A percentile compares a stretch with the other conserved stretches of the same genome.
Evolutionary conservation across 2,329 filamentous ascomycete genomes (phyloP).

Genomic region (Diaporthe destruens): DNA sequence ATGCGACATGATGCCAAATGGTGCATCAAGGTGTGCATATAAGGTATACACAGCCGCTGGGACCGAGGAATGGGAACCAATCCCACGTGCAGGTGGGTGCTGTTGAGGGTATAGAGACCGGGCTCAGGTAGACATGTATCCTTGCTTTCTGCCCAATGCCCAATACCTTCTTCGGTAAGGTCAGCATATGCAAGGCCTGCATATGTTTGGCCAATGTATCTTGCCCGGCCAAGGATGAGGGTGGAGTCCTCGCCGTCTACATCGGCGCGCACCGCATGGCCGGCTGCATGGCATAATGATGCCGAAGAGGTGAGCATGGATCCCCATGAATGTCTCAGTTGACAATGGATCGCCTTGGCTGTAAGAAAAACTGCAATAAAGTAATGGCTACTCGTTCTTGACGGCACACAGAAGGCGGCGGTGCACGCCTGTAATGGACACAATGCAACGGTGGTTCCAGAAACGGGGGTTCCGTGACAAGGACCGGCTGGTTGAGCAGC

Average conservation of each 20-base stretch:
- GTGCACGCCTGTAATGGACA: slow-evolving; percentile 26
- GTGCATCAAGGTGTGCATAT: slow-evolving; percentile 2
- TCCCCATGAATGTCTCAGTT: neutral
- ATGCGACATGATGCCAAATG: neutral
- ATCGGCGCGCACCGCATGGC: slow-evolving; percentile 29
- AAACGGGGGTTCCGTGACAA: slow-evolving; percentile 10
- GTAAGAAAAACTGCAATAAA: neutral
- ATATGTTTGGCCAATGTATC: neutral
- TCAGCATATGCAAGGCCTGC: neutral
- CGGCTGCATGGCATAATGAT: slow-evolving; percentile 14
- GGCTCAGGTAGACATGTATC: neutral
- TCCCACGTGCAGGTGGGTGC: neutral
- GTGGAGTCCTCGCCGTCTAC: slow-evolving; percentile 5
- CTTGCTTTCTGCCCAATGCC: slow-evolving; percentile 22
- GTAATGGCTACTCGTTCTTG: neutral
- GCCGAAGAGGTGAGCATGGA: neutral
- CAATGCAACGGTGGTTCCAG: neutral
- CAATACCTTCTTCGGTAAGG: slow-evolving; percentile 8
- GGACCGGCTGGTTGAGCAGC: slow-evolving; percentile 10
- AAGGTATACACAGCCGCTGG: neutral
- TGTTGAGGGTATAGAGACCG: neutral
- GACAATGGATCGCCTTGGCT: neutral
- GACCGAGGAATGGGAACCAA: neutral
- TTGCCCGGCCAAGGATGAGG: slow-evolving; percentile 11
- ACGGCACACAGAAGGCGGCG: neutral